Evolutionary conservation across 163 green algal species (phyloP), one percentile per base, ranked within the genome.

Genomic region (Prototheca wickerhamii): DNA sequence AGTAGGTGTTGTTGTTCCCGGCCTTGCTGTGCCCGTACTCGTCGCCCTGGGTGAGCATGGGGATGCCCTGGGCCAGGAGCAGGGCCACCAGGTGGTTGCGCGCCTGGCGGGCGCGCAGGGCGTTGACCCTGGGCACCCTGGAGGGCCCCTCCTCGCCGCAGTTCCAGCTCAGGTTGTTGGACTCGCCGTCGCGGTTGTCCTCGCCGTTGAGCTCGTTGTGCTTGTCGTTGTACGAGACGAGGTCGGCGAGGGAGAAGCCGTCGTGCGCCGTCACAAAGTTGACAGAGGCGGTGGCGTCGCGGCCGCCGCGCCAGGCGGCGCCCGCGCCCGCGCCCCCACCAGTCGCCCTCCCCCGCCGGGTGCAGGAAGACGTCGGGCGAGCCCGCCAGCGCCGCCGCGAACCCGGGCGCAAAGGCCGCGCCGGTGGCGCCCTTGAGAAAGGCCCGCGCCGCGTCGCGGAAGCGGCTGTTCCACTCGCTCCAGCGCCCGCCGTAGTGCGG

Each of bases 211-310:
- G 86, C 37, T 93, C 72, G 73, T 98, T 98, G 72, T 96, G 86
- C 77, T 96, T 97, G 60, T 85, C 71, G 69, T 98, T 96, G 83
- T 93, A 97, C 1, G 83, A 76, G 34, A 96, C 87, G 20, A 98
- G 69, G 76, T 99, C 94, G 4, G 82, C 79, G 40, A 99, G 77
- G 25, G 90, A 94, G 84, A 99, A 99, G 53, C 94, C 94, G 72
- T 99, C 94, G 68, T 99, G 94, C 4, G 92, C 91, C 10, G 88
- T 96, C 31, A 98, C 86, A 75, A 99, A 98, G 84, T 99, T 99
- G 76, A 99, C 73, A n/a, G 78, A 87, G 8, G 82, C 76, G 50
- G 75, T 81, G 58, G 90, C 88, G 20, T 72, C 71, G 32, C 90
- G 76, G 50, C 80, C 81, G 58, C 87, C 86, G 23, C 76, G 68